Evolutionary conservation across 2,329 filamentous ascomycete genomes (phyloP).

Genomic region (Fusarium sp.): DNA sequence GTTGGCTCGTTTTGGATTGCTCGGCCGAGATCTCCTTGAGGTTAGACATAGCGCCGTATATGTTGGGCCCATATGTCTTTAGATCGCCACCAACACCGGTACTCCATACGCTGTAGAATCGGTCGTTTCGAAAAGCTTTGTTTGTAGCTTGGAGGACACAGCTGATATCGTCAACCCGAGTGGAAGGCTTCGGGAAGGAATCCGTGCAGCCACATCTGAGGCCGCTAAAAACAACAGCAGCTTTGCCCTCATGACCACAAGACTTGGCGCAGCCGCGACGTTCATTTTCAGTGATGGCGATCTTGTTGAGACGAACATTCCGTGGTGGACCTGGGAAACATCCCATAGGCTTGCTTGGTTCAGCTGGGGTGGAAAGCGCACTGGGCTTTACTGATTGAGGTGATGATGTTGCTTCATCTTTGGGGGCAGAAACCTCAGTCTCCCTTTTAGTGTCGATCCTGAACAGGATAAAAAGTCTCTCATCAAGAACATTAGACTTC

Average conservation of each 20-base stretch:
- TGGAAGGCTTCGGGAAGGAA: background rate
- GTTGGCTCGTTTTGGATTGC: background rate
- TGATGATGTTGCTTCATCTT: background rate
- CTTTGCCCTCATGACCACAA: background rate
- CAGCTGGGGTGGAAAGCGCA: background rate
- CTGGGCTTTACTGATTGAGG: background rate
- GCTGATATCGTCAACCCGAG: background rate
- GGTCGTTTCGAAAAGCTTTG: background rate
- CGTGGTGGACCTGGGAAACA: background rate
- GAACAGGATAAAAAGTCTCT: background rate
- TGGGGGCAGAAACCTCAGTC: too few species aligned
- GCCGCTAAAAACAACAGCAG: background rate
- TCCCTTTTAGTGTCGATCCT: background rate
- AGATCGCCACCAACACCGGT: background rate
- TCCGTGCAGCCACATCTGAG: background rate
- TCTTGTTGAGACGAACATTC: background rate
- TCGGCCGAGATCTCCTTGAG: rapidly evolving
- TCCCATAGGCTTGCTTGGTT: background rate
- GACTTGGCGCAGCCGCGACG: background rate
- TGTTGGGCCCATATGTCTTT: too few species aligned
- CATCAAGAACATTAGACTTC: background rate
- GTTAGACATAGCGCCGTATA: rapidly evolving
- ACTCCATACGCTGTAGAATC: background rate
- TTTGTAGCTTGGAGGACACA: background rate
- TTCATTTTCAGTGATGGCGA: background rate